Base-by-base conservation (phyloP, 371 early-diverging fungal species). In the Agmasoma carcini region DNA sequence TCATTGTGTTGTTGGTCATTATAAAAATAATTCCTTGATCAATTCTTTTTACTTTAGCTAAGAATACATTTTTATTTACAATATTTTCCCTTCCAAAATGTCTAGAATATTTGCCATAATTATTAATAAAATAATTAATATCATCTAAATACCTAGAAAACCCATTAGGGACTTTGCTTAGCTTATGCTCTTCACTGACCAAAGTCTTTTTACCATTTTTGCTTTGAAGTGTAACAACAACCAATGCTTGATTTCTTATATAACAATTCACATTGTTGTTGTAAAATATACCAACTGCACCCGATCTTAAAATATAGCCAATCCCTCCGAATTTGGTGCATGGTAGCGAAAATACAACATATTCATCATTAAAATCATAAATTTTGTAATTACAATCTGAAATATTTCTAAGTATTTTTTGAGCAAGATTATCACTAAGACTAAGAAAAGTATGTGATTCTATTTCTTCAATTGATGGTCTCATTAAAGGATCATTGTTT, bases 221-320 rank as follows among this genome's bases (percentile, higher is more conserved):
- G 1, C 49, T 54, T 7, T 30, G 37, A 2, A 54, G 27, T 15
- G 50, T 46, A 4, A 68, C 44, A 46, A 41, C 58, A 25, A 61
- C 46, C 12, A 68, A 31, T 9, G 53, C 51, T 27, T 40, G 43
- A 15, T 30, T 44, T 30, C 50, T 55, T 19, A 62, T 31, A 47
- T 49, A 61, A 37, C 86, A 73, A 17, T 79, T 81, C 9, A 83
- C 83, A 15, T 79, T 70, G 70, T 90, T 87, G 48, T 85, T 83
- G 68, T 85, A 90, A 56, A 82, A 81, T 2, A 85, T 81, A 15
- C 88, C 90, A 26, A 71, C 68, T 7, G 79, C 76, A 2, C 83
- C 83, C 65, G 85, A 83, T 39, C 79, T 78, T 54, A 87, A 73
- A 34, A 81, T 80, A 69, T 86, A 90, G 0, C 85, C 85, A 36